Evolutionary conservation across 2,329 filamentous ascomycete genomes (phyloP).

Genomic region (Penicillium thymicola): DNA sequence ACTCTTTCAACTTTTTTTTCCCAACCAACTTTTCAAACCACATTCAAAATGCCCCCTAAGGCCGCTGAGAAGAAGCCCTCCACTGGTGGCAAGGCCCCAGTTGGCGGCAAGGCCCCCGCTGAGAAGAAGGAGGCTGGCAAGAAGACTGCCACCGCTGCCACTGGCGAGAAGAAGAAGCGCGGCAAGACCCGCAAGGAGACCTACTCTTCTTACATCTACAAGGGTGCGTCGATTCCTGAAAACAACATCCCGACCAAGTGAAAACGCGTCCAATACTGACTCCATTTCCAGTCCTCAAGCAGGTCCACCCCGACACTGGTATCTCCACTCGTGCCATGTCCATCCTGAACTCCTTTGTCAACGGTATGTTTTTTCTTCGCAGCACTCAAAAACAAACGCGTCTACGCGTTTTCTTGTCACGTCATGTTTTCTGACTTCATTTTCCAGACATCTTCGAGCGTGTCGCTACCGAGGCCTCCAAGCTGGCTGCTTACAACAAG

Average conservation of each 20-base stretch:
- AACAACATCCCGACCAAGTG: neutral
- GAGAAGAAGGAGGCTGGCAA: conserved; percentile 99
- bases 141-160: conserved; percentile 82
- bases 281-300: conserved; percentile 78
- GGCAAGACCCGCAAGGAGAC: conserved; percentile 99
- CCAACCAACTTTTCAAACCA: conserved; percentile 23
- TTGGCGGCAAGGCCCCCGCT: conserved; percentile 69
- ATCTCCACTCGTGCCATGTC: conserved; percentile 99
- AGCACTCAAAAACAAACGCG: neutral
- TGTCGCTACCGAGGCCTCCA: conserved; percentile 96
- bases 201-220: conserved; percentile 99
- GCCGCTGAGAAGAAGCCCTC: conserved; percentile 96
- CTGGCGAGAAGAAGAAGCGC: conserved; percentile 99
- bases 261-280: conserved; percentile 11
- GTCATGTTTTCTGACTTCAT: conserved; percentile 2
- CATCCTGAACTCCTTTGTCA: conserved; percentile 99
- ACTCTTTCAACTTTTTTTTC: conserved; percentile 23
- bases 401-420: neutral
- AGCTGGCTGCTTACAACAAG: conserved; percentile 99
- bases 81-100: conserved; percentile 87
- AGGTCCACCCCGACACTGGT: conserved; percentile 99
- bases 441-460: conserved; percentile 95
- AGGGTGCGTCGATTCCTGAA: conserved; percentile 64
- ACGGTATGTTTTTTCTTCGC: conserved; percentile 61
- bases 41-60: conserved; percentile 89